Percentiles rank a stretch among this genome's conserved stretches.
Conservation (phyloP, 2,329 filamentous ascomycete species). For the Colletotrichum echinochloae region DNA sequence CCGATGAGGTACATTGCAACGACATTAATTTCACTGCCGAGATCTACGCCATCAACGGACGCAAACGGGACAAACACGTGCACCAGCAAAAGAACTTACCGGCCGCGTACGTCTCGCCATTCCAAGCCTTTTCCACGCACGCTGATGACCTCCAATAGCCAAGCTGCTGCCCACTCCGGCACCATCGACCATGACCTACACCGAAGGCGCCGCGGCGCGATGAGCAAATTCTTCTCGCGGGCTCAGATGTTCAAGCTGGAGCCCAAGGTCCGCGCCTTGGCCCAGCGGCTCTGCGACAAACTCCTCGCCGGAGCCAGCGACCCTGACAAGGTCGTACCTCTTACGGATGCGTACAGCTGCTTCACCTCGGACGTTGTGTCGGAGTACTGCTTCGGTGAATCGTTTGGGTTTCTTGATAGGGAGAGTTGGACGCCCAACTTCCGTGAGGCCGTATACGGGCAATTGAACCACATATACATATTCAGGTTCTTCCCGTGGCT, state of each 20-base stretch:
- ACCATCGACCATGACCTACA: constrained; percentile 52
- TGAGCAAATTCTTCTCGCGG: constrained; percentile 51
- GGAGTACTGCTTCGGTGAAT: constrained; percentile 52
- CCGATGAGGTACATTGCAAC: constrained; percentile 53
- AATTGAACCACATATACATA: neutral
- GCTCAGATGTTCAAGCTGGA: constrained; percentile 28
- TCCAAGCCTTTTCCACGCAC: no score
- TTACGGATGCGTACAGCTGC: constrained; percentile 52
- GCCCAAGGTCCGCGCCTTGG: neutral
- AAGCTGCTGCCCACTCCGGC: constrained; percentile 22
- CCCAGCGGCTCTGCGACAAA: constrained; percentile 24
- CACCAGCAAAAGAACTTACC: constrained; percentile 18
- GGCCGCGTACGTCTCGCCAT: neutral
- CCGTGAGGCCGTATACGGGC: neutral
- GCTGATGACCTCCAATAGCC: neutral
- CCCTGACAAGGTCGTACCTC: constrained; percentile 45
- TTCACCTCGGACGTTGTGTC: constrained; percentile 53
- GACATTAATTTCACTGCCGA: constrained; percentile 52
- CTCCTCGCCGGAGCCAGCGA: constrained; percentile 40
- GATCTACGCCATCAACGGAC: constrained; percentile 48
- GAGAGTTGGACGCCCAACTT: constrained; percentile 52
- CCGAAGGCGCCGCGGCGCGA: constrained; percentile 46
- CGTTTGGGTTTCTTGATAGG: constrained; percentile 48
- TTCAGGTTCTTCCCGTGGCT: constrained; percentile 21
- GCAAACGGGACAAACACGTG: constrained; percentile 17